Evolutionary conservation across 768 basidiomycete species (phyloP).

Genomic region (Boletus speciosus): DNA sequence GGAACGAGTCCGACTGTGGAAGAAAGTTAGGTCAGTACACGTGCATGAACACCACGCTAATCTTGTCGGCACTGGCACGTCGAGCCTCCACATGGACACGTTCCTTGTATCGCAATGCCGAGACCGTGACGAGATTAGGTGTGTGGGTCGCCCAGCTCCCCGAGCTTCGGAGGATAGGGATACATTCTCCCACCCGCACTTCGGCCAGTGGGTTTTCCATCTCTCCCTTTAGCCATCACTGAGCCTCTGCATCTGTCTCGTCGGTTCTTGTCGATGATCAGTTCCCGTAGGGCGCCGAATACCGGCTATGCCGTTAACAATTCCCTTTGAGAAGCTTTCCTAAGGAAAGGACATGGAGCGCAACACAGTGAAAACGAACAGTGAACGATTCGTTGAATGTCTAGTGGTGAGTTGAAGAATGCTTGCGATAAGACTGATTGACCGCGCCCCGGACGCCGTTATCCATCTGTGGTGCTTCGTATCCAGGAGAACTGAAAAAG

Average conservation of each 20-base stretch:
- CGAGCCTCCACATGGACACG: background rate
- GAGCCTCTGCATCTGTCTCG: background rate
- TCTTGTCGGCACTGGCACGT: background rate
- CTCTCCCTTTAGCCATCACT: slow-evolving; percentile 6
- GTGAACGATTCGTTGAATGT: background rate
- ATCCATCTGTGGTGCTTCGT: too few species aligned
- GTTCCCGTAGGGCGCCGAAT: background rate
- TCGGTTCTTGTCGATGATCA: slow-evolving; percentile 5
- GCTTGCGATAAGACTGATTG: too few species aligned
- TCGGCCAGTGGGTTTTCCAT: slow-evolving; percentile 2
- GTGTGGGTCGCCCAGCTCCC: background rate
- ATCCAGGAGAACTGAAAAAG: too few species aligned
- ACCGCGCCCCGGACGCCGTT: too few species aligned
- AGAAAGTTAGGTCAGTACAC: background rate
- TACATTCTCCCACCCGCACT: background rate
- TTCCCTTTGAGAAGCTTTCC: too few species aligned
- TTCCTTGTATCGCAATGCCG: background rate
- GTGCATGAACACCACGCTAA: too few species aligned
- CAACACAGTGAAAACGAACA: background rate
- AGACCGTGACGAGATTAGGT: background rate
- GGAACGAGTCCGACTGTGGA: background rate
- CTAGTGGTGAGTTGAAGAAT: background rate
- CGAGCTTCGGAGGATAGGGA: background rate
- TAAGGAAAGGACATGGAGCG: too few species aligned
- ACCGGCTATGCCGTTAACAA: background rate